A percentile compares a stretch with the other conserved stretches of the same genome.
These are phyloP conservation scores for Globisporangium alternatum DNA, from an alignment of 352 stramenopile genomes.

Conservation along the genomic window DNA sequence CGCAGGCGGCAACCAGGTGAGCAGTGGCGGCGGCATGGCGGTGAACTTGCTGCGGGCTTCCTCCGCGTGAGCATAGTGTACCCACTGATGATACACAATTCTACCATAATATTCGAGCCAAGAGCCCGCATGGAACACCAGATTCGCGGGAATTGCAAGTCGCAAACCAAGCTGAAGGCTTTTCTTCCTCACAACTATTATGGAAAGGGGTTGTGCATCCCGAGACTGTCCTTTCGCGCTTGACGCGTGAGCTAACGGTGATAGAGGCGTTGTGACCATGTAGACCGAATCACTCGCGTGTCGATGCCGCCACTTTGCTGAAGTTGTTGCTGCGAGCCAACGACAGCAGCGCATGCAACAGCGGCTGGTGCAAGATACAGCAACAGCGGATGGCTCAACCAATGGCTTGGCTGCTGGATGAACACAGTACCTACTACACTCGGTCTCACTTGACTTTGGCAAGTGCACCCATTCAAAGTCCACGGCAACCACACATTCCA, in stretches of 20 bases:
- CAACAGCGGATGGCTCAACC: background rate
- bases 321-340: background rate
- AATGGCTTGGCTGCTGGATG: too few species aligned
- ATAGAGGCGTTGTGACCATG: background rate
- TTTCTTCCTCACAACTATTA: background rate
- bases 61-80: constrained; percentile 2
- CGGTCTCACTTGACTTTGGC: background rate
- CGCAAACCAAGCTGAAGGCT: background rate
- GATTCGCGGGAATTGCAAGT: background rate
- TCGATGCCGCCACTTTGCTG: background rate
- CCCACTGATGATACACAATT: background rate
- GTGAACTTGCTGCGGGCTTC: constrained; percentile 10
- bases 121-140: background rate
- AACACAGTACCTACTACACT: background rate
- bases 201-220: background rate
- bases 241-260: background rate
- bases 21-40: background rate
- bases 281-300: background rate
- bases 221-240: background rate
- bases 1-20: background rate
- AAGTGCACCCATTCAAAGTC: background rate
- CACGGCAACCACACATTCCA: background rate
- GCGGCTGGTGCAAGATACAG: background rate
- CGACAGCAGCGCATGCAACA: background rate
- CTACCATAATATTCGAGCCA: background rate